Evolutionary conservation across 805 yeast species (phyloP), one percentile per base, ranked within the genome.

Genomic region (Candida easanensis): DNA sequence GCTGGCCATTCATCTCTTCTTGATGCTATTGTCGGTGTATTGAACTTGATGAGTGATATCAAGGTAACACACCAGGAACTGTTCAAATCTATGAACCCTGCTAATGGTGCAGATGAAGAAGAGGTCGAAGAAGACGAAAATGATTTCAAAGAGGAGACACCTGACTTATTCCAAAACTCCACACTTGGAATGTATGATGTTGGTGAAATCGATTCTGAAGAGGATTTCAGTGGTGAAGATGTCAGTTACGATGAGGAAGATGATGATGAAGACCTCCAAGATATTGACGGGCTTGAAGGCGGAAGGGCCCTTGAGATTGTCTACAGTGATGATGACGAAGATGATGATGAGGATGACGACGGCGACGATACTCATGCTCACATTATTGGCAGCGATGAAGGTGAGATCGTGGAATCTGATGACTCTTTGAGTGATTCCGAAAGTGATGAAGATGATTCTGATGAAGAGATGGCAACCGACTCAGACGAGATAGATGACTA

Each of bases 171-270:
- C 63, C 71, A 84, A 31, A 90, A 93, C 59, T 90, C 97, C 0
- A 87, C 97, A 0, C 70, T 91, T 32, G 97, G 97, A 2, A 90
- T 91, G 95, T 91, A 84, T 60, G 97, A 91, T 54, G 82, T 86
- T 31, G 86, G 75, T 26, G 93, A 83, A 39, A 74, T 77, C 27
- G 84, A 79, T 49, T 77, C 77, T 34, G 84, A 80, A 26, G 84
- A 77, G 11, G 82, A 76, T 8, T 78, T 70, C n/a, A 77, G 69
- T 19, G 80, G 73, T 32, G 74, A 70, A 20, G 77, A 70, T 23
- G 80, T 70, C 5, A 70, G 68, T 9, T 70, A 69, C 44, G 64
- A 70, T 39, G 76, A 70, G 8, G 76, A 68, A 42, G 76, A 64
- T 26, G 52, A 47, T 11, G 46, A 41, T 10, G 75, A 68, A 44